Conservation (phyloP, 179 eudicot species). For the Camellia oleifera region DNA sequence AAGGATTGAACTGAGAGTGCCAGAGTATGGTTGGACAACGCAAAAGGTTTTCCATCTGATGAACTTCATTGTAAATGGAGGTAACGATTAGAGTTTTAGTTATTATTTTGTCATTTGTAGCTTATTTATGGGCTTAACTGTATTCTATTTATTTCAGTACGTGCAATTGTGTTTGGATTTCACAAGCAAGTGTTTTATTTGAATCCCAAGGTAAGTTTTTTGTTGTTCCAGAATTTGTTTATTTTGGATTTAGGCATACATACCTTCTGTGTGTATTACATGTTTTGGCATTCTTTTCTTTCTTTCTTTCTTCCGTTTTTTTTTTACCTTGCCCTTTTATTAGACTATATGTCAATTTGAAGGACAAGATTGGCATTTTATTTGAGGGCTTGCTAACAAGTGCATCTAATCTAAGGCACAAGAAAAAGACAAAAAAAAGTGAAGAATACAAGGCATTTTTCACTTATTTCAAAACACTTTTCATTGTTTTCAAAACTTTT, state of each 20-base stretch:
- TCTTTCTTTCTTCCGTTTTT: background rate
- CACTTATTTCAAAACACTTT: no score
- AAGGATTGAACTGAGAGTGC: conserved; percentile 80
- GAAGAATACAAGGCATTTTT: no score
- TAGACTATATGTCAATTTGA: no score
- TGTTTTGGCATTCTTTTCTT: background rate
- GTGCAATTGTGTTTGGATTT: conserved; percentile 68
- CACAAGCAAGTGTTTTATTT: conserved; percentile 53
- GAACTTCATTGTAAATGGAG: conserved; percentile 96
- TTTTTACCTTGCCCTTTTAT: no score
- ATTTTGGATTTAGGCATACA: background rate
- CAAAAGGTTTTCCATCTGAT: conserved; percentile 92
- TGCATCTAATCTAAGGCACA: no score
- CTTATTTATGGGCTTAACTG: conserved; percentile 8
- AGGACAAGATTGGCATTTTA: no score
- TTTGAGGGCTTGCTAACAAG: no score
- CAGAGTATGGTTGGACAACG: conserved; percentile 92
- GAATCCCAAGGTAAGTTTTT: conserved; percentile 58
- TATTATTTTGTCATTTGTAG: background rate
- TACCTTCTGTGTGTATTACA: background rate
- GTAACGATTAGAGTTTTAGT: conserved; percentile 29
- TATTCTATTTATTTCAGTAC: conserved; percentile 43
- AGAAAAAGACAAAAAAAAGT: no score
- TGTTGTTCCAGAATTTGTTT: background rate
- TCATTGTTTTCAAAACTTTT: no score